Base-by-base conservation (phyloP, 1,284 basidiomycete genomes). In the Farysia itapuensis region DNA sequence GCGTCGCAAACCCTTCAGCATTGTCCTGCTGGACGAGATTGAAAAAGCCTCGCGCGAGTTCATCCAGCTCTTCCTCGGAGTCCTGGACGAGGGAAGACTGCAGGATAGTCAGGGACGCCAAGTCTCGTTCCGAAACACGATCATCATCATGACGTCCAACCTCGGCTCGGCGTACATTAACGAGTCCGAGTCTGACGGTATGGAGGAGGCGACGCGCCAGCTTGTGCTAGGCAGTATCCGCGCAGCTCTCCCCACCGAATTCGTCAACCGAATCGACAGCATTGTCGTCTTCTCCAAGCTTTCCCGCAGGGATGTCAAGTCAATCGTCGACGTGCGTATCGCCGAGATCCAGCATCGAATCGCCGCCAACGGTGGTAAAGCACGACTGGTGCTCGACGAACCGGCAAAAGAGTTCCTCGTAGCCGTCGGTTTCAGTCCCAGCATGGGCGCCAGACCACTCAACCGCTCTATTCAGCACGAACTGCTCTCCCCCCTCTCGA, bases 401-500 rank as follows among this genome's bases (percentile, higher is more conserved):
- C 84, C 81, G 16, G 86, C 89, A 43, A 90, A 88, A 78, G 83
- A 87, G 43, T 94, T 89, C 79, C 84, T 97, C 35, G 61, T 68
- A 31, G 50, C 64, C 33, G 54, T 61, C 18, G 64, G 93, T 0
- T 97, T 76, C 53, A 71, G 65, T 43, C 75, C 77, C 1, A 64
- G 52, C 57, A 69, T 74, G 61, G 70, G 67, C 35, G 94, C 93
- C 43, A 85, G 94, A 42, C 94, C 94, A 2, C 83, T 98, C 59
- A 88, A 90, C 73, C 84, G 93, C 31, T 84, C 89, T 7, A 95
- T 99, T 70, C 92, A 96, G 78, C 86, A 84, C 70, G 90, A 97
- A 76, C 81, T 98, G 35, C 82, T 98, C 67, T 93, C 95, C 77
- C 94, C 94, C 8, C 80, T 98, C 34, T 91, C 90, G 15, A 81